Evolutionary conservation across 106 monocot species (phyloP).

Genomic region (Agapanthus africanus): DNA sequence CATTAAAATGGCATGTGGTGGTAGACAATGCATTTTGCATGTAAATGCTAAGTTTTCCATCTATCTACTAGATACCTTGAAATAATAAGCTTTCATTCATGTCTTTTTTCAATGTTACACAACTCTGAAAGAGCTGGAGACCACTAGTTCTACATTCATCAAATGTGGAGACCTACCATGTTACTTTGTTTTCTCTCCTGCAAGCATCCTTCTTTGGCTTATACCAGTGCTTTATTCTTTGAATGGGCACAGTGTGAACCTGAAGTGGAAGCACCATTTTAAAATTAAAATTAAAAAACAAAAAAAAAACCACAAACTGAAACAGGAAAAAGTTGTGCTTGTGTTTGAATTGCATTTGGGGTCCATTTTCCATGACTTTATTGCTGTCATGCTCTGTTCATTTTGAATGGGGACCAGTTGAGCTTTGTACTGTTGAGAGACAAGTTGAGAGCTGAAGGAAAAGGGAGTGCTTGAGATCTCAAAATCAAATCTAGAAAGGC

Average conservation of each 20-base stretch:
- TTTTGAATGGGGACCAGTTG: too few relatives aligned
- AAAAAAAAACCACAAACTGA: background rate
- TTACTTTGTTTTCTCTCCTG: slow-evolving; percentile 6
- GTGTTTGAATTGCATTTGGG: background rate
- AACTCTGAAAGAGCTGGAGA: background rate
- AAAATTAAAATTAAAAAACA: too few relatives aligned
- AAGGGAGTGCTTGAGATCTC: too few relatives aligned
- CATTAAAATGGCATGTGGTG: background rate
- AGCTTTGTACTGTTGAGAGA: too few relatives aligned
- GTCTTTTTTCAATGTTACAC: background rate
- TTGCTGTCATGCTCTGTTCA: slow-evolving; percentile 8
- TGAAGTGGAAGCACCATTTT: background rate
- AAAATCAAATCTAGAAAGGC: too few relatives aligned
- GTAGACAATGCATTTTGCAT: background rate
- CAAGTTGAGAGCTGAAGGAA: too few relatives aligned
- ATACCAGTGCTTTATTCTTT: slow-evolving; percentile 7
- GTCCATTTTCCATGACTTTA: background rate
- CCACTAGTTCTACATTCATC: slow-evolving; percentile 5
- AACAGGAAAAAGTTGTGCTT: background rate
- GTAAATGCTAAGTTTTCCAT: background rate
- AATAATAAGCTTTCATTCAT: background rate
- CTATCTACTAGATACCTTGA: background rate
- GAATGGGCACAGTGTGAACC: background rate
- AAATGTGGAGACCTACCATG: slow-evolving; percentile 8
- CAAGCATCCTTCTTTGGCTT: slow-evolving; percentile 1